A percentile compares a stretch with the other conserved stretches of the same genome.
These are phyloP conservation scores for Penicillium polonicum DNA, from an alignment of 2,329 filamentous ascomycete genomes.

Conservation along the genomic window DNA sequence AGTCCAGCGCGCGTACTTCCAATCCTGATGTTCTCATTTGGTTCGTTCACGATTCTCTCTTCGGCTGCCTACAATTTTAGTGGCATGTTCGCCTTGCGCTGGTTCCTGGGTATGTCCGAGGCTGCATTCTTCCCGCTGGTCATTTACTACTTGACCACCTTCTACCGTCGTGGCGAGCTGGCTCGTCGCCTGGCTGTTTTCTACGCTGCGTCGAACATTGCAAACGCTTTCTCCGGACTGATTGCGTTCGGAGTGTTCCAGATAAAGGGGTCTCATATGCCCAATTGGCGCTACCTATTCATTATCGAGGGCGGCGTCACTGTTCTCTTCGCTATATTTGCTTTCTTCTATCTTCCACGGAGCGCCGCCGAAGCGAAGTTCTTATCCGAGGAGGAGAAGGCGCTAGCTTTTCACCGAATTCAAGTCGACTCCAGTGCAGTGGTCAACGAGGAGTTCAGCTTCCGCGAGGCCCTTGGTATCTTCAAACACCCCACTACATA, in stretches of 20 bases:
- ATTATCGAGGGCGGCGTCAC: conserved; percentile 60
- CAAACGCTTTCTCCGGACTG: conserved; percentile 63
- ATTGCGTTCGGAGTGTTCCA: conserved; percentile 63
- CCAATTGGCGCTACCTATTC: conserved; percentile 55
- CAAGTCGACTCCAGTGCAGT: conserved; percentile 70
- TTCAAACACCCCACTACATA: conserved; percentile 56
- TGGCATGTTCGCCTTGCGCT: conserved; percentile 65
- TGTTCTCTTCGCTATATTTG: conserved; percentile 61
- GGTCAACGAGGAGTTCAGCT: conserved; percentile 56
- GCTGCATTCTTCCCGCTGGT: conserved; percentile 69
- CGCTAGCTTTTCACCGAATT: conserved; percentile 70
- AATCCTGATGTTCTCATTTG: conserved; percentile 67
- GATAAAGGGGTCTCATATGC: conserved; percentile 50
- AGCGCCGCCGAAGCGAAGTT: conserved; percentile 65
- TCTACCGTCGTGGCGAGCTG: conserved; percentile 70
- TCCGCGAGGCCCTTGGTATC: conserved; percentile 53
- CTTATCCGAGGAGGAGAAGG: conserved; percentile 63
- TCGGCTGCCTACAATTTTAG: conserved; percentile 59
- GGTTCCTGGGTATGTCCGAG: conserved; percentile 69
- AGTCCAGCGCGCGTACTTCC: conserved; percentile 64
- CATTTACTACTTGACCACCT: conserved; percentile 63
- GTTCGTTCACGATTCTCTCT: conserved; percentile 61
- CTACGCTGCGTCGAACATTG: conserved; percentile 74
- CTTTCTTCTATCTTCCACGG: conserved; percentile 67
- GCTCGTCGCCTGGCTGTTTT: conserved; percentile 70